A percentile compares a stretch with the other conserved stretches of the same genome.
phyloP scores from a whole-genome alignment of 306 rosid species.

The Adenanthera pavonina region DNA sequence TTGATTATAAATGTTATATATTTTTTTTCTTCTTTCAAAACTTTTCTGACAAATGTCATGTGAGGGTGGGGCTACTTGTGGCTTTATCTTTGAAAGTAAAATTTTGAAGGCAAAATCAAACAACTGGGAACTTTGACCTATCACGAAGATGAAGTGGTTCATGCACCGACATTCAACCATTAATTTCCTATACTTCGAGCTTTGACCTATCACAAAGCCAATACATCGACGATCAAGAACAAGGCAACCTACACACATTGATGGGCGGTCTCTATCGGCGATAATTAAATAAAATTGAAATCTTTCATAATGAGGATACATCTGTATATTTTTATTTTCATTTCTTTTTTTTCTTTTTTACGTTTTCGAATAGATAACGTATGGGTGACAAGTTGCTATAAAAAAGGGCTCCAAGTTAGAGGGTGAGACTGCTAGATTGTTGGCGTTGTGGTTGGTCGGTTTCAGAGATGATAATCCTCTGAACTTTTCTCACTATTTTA shows the following conservation, averaged over 20 bases:
- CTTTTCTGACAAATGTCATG: slow-evolving; percentile 79
- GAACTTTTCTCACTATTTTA: slow-evolving; percentile 37
- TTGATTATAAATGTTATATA: slow-evolving; percentile 15
- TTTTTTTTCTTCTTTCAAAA: slow-evolving; percentile 14
- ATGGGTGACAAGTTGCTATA: slow-evolving; percentile 47
- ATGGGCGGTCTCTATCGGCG: slow-evolving; percentile 52
- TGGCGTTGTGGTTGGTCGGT: slow-evolving; percentile 42
- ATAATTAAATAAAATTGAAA: slow-evolving; percentile 36
- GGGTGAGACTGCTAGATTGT: slow-evolving; percentile 45
- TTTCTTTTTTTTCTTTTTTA: slow-evolving; percentile 14
- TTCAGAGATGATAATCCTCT: slow-evolving; percentile 32
- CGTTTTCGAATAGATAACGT: slow-evolving; percentile 9
- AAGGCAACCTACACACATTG: slow-evolving; percentile 55
- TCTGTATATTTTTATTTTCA: neutral
- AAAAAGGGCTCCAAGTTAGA: slow-evolving; percentile 49
- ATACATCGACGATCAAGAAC: slow-evolving; percentile 39
- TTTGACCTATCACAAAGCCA: slow-evolving; percentile 37
- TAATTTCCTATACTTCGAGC: slow-evolving; percentile 37
- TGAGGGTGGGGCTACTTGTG: slow-evolving; percentile 66
- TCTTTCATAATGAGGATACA: slow-evolving; percentile 40
- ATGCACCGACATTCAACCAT: slow-evolving; percentile 63
- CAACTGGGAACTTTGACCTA: slow-evolving; percentile 14
- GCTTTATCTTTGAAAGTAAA: slow-evolving; percentile 43
- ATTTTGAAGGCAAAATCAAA: slow-evolving; percentile 38
- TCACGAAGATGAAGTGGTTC: slow-evolving; percentile 41